A percentile compares a stretch with the other conserved stretches of the same genome.
Conservation (phyloP, 805 yeast species). For the Zygosaccharomyces rouxii region DNA sequence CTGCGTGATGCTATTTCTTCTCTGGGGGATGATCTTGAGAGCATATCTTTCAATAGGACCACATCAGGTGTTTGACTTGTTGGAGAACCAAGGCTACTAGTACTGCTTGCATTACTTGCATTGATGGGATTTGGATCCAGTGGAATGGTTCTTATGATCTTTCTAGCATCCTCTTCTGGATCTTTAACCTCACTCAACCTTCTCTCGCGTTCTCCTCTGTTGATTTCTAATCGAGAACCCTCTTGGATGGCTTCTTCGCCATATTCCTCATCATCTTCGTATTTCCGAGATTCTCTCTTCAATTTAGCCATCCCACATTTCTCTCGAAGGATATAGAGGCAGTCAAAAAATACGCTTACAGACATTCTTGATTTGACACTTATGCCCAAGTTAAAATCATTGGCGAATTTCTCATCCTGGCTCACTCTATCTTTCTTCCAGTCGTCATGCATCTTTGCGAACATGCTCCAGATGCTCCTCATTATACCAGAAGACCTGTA, state of each 20-base stretch:
- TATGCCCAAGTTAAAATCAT: slow-evolving; percentile 41
- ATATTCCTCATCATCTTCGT: slow-evolving; percentile 29
- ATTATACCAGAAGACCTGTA: slow-evolving; percentile 90
- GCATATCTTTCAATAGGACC: slow-evolving; percentile 18
- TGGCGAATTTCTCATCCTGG: slow-evolving; percentile 20
- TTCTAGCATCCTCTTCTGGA: slow-evolving; percentile 69
- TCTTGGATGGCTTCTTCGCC: slow-evolving; percentile 37
- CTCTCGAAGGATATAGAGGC: slow-evolving; percentile 76
- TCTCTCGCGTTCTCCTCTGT: slow-evolving; percentile 39
- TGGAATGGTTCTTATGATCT: slow-evolving; percentile 73
- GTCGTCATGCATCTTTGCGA: slow-evolving; percentile 60
- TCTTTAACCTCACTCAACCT: slow-evolving; percentile 51
- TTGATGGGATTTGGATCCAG: slow-evolving; percentile 76
- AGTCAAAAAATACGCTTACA: slow-evolving; percentile 89
- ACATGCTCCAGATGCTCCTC: slow-evolving; percentile 90
- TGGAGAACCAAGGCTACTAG: slow-evolving; percentile 19
- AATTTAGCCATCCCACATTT: slow-evolving; percentile 81
- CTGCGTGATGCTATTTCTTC: slow-evolving; percentile 6
- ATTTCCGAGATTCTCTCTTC: slow-evolving; percentile 34
- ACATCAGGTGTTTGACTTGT: slow-evolving; percentile 18
- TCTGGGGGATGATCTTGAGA: slow-evolving; percentile 20
- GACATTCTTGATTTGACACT: slow-evolving; percentile 80
- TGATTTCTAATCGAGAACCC: slow-evolving; percentile 14
- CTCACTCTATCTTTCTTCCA: slow-evolving; percentile 34
- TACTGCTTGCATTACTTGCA: slow-evolving; percentile 23